Evolutionary conservation across 2,329 filamentous ascomycete species (phyloP).

Genomic region (Nigrospora oryzae): DNA sequence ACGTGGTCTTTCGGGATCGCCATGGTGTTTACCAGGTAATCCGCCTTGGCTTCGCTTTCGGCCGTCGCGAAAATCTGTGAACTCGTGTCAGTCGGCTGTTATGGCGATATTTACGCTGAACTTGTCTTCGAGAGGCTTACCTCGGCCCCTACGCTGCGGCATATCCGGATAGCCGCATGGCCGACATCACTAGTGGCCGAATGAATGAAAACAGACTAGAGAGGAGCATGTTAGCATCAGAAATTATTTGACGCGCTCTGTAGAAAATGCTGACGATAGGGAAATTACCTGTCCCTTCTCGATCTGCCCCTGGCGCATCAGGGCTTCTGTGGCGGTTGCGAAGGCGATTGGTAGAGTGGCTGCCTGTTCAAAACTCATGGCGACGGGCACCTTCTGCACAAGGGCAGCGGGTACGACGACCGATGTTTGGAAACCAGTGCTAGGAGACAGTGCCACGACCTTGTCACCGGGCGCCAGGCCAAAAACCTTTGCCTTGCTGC

Average conservation of each 20-base stretch:
- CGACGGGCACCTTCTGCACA: neutral
- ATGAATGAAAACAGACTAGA: conserved; percentile 7
- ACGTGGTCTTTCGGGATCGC: conserved; percentile 2
- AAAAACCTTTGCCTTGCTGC: neutral
- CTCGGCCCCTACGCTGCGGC: conserved; percentile 4
- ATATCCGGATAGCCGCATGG: conserved; percentile 7
- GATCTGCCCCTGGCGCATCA: conserved; percentile 4
- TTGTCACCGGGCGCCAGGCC: conserved; percentile 3
- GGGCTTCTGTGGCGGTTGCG: conserved; percentile 6
- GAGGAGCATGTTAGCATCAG: no score
- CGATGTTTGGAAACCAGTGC: neutral
- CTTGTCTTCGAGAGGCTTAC: no score
- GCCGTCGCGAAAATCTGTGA: conserved; percentile 5
- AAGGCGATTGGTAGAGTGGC: conserved; percentile 4
- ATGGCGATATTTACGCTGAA: no score
- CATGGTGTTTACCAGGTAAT: conserved; percentile 1
- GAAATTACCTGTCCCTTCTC: neutral
- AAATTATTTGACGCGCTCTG: no score
- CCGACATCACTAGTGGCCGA: conserved; percentile 6
- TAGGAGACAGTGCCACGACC: conserved; percentile 1
- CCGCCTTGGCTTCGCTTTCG: conserved; percentile 1
- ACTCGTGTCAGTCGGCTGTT: no score
- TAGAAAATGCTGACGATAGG: no score
- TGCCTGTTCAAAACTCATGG: conserved; percentile 1
- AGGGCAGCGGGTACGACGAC: conserved; percentile 2